phyloP scores from a whole-genome alignment of 2,329 filamentous ascomycete species.

The Cercospora sojina region DNA sequence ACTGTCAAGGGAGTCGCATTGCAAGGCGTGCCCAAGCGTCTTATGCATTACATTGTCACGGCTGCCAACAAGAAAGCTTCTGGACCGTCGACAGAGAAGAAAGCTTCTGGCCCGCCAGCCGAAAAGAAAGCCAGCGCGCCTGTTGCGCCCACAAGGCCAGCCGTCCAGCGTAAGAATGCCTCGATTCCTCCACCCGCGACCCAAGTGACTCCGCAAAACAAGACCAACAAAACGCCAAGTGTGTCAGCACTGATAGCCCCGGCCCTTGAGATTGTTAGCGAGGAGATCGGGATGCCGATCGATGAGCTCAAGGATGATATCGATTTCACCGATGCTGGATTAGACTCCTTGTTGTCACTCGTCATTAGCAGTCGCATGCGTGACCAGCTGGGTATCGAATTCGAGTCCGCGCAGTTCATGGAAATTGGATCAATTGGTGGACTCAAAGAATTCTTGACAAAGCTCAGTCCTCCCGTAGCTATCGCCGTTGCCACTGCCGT shows the following conservation, averaged over 20 bases:
- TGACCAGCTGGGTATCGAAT: slow-evolving; percentile 32
- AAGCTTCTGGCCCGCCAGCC: slow-evolving; percentile 1
- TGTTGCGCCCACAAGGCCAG: background rate
- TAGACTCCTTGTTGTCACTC: slow-evolving; percentile 36
- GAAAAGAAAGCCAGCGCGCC: background rate
- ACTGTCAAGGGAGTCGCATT: slow-evolving; percentile 34
- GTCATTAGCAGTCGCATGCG: slow-evolving; percentile 29
- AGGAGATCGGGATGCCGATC: slow-evolving; percentile 34
- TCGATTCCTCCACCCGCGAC: background rate
- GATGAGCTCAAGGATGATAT: slow-evolving; percentile 33
- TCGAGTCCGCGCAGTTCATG: slow-evolving; percentile 27
- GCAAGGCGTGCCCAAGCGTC: slow-evolving; percentile 26
- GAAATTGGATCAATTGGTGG: slow-evolving; percentile 17
- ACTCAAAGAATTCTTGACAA: slow-evolving; percentile 12
- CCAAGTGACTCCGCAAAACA: background rate
- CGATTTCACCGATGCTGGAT: slow-evolving; percentile 33
- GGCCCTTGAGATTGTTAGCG: slow-evolving; percentile 30
- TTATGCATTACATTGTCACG: slow-evolving; percentile 26
- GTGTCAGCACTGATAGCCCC: slow-evolving; percentile 3
- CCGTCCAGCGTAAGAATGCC: background rate
- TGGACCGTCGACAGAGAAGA: slow-evolving; percentile 8
- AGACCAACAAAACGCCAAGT: background rate
- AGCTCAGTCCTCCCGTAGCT: slow-evolving; percentile 5
- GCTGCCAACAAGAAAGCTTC: slow-evolving; percentile 22
- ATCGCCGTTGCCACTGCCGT: slow-evolving; percentile 4